Base-by-base conservation (phyloP, 352 stramenopile genomes). In the Phytopythium chamaehyphon region DNA sequence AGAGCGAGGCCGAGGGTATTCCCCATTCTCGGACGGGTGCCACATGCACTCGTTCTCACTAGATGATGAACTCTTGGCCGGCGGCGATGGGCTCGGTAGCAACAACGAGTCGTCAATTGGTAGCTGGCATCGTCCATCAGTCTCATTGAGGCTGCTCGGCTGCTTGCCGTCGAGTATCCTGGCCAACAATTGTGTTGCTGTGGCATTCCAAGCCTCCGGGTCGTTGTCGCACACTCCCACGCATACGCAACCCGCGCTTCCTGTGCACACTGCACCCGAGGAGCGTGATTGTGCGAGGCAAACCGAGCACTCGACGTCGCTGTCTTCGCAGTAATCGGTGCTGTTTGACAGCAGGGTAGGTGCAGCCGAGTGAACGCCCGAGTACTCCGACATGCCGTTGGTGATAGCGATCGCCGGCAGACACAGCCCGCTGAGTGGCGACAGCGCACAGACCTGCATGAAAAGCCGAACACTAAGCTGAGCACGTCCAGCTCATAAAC, bases 1-100 rank as follows among this genome's bases (percentile, higher is more conserved):
- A 38, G 61, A 67, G 11, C 61, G 64, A 14, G 64, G 64, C 42
- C 49, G 58, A 50, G 61, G 51, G 43, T 61, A 73, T 19, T 45
- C 46, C 51, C 68, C 59, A 23, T 46, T 57, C 16, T 40, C 62
- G 42, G 64, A 47, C 31, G 57, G 51, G 15, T 37, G 37, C 63
- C 63, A 71, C 63, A 71, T 71, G 39, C 63, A 71, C 31, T 65
- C 55, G 40, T 71, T 68, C n/a, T 71, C 47, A 39, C 59, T 68
- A 12, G 63, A 55, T 37, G 36, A 51, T 2, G 44, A 40, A 49
- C 66, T 65, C 12, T 38, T 53, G 47, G 37, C 16, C 2, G 51
- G 44, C 15, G 42, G 35, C 3, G 35, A 26, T 24, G 43, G 55
- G 26, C 9, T 54, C 42, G 3, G 23, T 3, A 22, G 49, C 40